Conservation (phyloP, 106 monocot species). For the Iris macrosiphon region DNA sequence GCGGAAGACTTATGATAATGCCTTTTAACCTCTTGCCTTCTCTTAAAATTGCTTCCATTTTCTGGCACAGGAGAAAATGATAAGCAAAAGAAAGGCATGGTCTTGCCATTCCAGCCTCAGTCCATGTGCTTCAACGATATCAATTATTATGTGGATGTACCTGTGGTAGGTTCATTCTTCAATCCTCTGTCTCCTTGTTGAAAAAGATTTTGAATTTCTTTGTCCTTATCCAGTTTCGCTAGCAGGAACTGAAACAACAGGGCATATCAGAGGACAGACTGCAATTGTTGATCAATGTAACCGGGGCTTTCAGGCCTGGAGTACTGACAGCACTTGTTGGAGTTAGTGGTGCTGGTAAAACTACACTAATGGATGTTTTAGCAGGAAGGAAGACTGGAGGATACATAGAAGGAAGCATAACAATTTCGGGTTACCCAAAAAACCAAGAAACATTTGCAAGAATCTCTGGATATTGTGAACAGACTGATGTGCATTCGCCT, state of each 20-base stretch:
- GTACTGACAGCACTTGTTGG: conserved; percentile 96
- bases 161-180: conserved; percentile 46
- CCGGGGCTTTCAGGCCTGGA: conserved; percentile 97
- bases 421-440: conserved; percentile 92
- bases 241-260: conserved; percentile 87
- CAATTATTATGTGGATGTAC: conserved; percentile 93
- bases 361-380: conserved; percentile 99
- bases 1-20: too few relatives aligned
- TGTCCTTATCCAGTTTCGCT: conserved; percentile 41
- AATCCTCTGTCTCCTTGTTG: conserved; percentile 3
- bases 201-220: conserved; percentile 18
- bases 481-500: conserved; percentile 98
- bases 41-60: neutral
- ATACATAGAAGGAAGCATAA: conserved; percentile 78
- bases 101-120: conserved; percentile 96
- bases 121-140: conserved; percentile 93
- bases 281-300: conserved; percentile 86
- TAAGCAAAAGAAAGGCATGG: conserved; percentile 91
- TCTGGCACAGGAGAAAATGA: conserved; percentile 36
- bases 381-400: conserved; percentile 98
- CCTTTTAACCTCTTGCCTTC: too few relatives aligned
- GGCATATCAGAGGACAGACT: conserved; percentile 79
- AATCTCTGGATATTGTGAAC: conserved; percentile 96
- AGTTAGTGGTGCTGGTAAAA: conserved; percentile 98
- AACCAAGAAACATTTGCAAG: conserved; percentile 96